phyloP scores from a whole-genome alignment of 1,139 yeast genomes.

The Saccharomyces hybrid region DNA sequence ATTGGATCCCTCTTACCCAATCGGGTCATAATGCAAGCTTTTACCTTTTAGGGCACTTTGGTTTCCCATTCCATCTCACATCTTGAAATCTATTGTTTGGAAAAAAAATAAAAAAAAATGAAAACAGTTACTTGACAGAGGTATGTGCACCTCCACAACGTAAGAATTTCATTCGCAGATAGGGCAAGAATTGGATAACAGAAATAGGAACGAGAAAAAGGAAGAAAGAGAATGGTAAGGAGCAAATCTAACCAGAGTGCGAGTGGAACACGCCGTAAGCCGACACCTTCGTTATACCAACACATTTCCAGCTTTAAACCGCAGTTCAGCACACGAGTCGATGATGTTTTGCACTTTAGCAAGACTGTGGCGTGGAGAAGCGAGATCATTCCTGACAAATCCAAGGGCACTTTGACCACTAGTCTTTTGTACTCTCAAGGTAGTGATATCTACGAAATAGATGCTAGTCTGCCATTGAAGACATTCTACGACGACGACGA shows the following conservation, averaged over 20 bases:
- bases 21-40: neutral
- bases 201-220: neutral
- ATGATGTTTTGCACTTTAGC: constrained; percentile 13
- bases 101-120: neutral
- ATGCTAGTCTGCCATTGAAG: constrained; percentile 25
- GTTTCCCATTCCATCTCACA: neutral
- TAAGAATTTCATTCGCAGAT: neutral
- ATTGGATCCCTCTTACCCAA: neutral
- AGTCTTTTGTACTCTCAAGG: constrained; percentile 28
- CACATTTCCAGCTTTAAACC: constrained; percentile 54
- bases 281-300: constrained; percentile 50
- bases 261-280: neutral
- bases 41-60: neutral
- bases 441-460: constrained; percentile 27
- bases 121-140: neutral
- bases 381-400: constrained; percentile 23
- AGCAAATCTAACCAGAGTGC: neutral
- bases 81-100: neutral
- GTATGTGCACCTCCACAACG: neutral
- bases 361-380: constrained; percentile 25
- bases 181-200: neutral
- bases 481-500: constrained; percentile 13
- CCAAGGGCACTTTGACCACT: constrained; percentile 21
- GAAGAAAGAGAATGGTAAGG: neutral
- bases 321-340: constrained; percentile 35